phyloP scores from a whole-genome alignment of 176 grass and related monocot species.

The Oryza rufipogon region DNA sequence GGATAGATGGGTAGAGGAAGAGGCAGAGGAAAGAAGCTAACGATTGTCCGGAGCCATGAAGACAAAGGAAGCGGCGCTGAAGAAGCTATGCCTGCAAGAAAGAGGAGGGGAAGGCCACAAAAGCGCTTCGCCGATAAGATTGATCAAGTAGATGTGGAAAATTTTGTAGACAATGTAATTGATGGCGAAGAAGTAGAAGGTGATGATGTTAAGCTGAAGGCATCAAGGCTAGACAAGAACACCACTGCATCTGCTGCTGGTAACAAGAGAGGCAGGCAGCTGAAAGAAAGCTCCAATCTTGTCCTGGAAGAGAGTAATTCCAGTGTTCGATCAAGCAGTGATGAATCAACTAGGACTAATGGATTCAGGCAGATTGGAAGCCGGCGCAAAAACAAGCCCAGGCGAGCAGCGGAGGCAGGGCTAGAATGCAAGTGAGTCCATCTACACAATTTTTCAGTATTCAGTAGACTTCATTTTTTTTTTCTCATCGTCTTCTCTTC shows the following conservation, averaged over 20 bases:
- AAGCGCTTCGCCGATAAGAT: constrained; percentile 56
- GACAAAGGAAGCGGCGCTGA: constrained; percentile 67
- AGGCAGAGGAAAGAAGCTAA: constrained; percentile 67
- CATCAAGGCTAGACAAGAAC: constrained; percentile 46
- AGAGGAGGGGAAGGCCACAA: constrained; percentile 80
- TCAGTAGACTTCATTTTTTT: constrained; percentile 11
- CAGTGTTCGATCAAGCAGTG: constrained; percentile 47
- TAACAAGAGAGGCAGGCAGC: constrained; percentile 61
- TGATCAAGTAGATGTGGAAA: constrained; percentile 50
- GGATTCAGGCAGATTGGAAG: constrained; percentile 71
- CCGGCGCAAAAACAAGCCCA: constrained; percentile 74
- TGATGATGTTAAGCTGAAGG: constrained; percentile 43
- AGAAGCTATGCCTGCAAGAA: constrained; percentile 59
- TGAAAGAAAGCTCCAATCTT: constrained; percentile 53
- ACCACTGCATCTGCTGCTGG: constrained; percentile 28
- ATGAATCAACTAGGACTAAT: constrained; percentile 53
- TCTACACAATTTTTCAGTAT: constrained; percentile 26
- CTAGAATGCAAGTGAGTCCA: constrained; percentile 65
- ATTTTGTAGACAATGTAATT: constrained; percentile 45
- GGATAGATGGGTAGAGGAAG: constrained; percentile 77
- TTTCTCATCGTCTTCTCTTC: constrained; percentile 5
- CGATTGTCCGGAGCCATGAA: constrained; percentile 57
- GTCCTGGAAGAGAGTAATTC: constrained; percentile 49
- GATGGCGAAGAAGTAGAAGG: constrained; percentile 49
- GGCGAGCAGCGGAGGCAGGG: constrained; percentile 67